Evolutionary conservation across 2,329 filamentous ascomycete genomes (phyloP).

Genomic region (Calonectria leucothoes): DNA sequence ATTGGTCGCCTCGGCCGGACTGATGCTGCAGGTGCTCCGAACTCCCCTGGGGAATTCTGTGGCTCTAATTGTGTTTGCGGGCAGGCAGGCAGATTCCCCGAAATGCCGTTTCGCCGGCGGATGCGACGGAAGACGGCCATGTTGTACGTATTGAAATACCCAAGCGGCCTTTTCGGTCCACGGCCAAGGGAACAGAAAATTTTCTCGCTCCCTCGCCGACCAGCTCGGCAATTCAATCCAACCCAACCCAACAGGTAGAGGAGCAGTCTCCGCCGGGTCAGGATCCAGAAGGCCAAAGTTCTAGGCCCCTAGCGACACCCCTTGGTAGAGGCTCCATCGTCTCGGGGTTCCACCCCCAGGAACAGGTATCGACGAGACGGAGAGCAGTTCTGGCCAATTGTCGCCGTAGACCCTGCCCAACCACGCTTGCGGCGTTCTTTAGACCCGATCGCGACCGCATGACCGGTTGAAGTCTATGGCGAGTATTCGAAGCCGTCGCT

Average conservation of each 20-base stretch:
- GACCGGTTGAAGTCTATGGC: not conserved
- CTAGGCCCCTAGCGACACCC: slow-evolving; percentile 30
- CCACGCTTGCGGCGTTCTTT: slow-evolving; percentile 5
- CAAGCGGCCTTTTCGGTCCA: slow-evolving; percentile 17
- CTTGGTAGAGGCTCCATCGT: slow-evolving; percentile 28
- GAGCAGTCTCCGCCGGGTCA: not conserved
- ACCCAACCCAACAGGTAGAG: slow-evolving; percentile 12
- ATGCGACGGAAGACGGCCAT: slow-evolving; percentile 16
- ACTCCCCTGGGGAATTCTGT: not conserved
- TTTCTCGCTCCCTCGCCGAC: slow-evolving; percentile 24
- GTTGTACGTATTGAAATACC: not conserved
- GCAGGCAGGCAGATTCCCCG: not conserved
- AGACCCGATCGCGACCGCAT: slow-evolving; percentile 9
- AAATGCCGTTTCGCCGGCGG: slow-evolving; percentile 18
- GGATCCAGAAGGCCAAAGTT: slow-evolving; percentile 12
- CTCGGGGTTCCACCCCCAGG: no score
- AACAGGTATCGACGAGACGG: no score
- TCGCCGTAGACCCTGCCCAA: not conserved
- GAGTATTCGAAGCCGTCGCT: not conserved
- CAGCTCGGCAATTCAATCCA: slow-evolving; percentile 10
- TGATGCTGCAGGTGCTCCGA: not conserved
- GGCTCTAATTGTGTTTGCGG: not conserved
- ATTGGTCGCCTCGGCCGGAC: not conserved
- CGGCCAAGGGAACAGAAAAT: not conserved
- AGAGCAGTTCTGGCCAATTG: slow-evolving; percentile 12